Conservation (phyloP, 345 rosid genomes). For the Anastatica hierochuntica region DNA sequence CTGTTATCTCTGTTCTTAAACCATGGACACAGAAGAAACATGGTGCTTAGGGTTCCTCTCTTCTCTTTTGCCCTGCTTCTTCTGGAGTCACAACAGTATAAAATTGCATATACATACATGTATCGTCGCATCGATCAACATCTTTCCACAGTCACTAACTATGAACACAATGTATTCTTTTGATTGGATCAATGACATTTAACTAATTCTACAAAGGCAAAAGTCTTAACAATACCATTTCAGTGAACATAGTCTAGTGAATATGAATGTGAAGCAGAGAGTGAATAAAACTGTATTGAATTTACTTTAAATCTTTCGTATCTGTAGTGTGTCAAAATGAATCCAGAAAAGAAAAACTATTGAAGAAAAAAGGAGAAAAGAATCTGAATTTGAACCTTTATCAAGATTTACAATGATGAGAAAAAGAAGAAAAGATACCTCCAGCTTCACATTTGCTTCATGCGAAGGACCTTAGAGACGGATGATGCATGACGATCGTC, state of each 20-base stretch:
- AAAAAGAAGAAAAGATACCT: constrained; percentile 23
- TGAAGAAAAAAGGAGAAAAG: constrained; percentile 20
- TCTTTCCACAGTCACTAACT: not conserved
- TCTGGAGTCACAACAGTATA: constrained; percentile 8
- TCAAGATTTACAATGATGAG: constrained; percentile 23
- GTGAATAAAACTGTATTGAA: constrained; percentile 1
- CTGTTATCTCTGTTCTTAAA: constrained; percentile 50
- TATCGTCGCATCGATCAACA: not conserved
- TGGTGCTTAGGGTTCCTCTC: constrained; percentile 42
- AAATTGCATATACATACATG: constrained; percentile 15
- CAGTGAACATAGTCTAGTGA: too few species aligned
- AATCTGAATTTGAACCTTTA: constrained; percentile 20
- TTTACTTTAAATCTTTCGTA: constrained; percentile 17
- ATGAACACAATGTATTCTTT: constrained; percentile 8
- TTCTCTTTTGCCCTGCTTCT: constrained; percentile 6
- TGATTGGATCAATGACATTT: constrained; percentile 2
- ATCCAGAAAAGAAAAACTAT: constrained; percentile 3
- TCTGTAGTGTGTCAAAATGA: constrained; percentile 23
- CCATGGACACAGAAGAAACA: constrained; percentile 75
- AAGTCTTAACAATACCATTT: too few species aligned
- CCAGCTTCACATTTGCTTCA: constrained; percentile 21
- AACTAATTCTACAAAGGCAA: not conserved
- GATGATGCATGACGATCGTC: constrained; percentile 8
- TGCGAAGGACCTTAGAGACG: constrained; percentile 11
- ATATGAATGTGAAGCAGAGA: not conserved